Evolutionary conservation across 2,329 filamentous ascomycete genomes (phyloP).

Genomic region (Colletotrichum viniferum): DNA sequence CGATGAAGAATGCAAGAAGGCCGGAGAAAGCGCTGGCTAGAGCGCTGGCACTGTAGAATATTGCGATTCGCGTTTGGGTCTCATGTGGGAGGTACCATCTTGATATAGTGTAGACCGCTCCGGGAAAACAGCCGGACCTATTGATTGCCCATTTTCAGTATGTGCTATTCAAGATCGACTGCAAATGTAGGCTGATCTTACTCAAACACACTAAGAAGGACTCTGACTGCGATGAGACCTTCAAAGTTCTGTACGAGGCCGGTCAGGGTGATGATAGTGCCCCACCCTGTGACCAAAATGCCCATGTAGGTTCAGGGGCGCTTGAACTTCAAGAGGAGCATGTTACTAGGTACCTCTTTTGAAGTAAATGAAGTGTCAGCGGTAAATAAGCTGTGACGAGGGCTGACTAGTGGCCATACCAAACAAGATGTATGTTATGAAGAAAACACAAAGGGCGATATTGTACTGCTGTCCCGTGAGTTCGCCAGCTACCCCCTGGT

Average conservation of each 20-base stretch:
- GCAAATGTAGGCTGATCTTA: background rate
- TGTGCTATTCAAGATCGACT: background rate
- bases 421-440: slow-evolving; percentile 70
- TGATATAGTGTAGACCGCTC: slow-evolving; percentile 52
- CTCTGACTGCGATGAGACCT: slow-evolving; percentile 34
- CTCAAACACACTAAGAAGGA: slow-evolving; percentile 38
- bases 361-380: background rate
- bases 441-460: slow-evolving; percentile 62
- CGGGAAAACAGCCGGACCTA: slow-evolving; percentile 52
- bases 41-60: slow-evolving; percentile 74
- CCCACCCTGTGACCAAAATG: background rate
- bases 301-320: slow-evolving; percentile 67
- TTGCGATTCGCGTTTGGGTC: slow-evolving; percentile 49
- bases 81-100: slow-evolving; percentile 51
- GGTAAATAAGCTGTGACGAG: background rate
- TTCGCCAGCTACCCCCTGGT: background rate
- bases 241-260: slow-evolving; percentile 27
- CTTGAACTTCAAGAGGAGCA: slow-evolving; percentile 65
- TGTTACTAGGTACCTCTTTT: slow-evolving; percentile 61
- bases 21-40: slow-evolving; percentile 69
- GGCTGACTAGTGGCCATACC: slow-evolving; percentile 28
- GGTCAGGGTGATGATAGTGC: slow-evolving; percentile 27
- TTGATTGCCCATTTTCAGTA: slow-evolving; percentile 29
- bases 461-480: slow-evolving; percentile 54
- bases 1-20: slow-evolving; percentile 63